A percentile compares a stretch with the other conserved stretches of the same genome.
These are phyloP conservation scores for Aspergillus novofumigatus DNA, from an alignment of 2,329 filamentous ascomycete genomes.

Conservation along the genomic window DNA sequence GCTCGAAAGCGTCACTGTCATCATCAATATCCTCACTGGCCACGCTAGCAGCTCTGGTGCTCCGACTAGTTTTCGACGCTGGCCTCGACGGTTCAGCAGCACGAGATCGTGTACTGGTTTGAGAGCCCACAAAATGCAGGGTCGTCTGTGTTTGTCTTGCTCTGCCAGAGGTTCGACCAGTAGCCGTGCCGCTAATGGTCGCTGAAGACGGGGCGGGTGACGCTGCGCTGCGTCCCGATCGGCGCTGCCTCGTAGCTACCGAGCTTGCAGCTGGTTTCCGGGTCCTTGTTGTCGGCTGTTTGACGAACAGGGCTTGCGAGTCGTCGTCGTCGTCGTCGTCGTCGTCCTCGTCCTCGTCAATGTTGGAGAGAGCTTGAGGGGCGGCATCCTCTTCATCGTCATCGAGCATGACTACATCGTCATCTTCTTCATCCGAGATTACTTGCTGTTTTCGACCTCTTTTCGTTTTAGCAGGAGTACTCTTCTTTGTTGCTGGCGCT, in stretches of 20 bases:
- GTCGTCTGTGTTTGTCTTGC: slow-evolving; percentile 36
- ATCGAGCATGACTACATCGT: slow-evolving; percentile 40
- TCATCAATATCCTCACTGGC: slow-evolving; percentile 41
- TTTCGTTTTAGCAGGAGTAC: slow-evolving; percentile 14
- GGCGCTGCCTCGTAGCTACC: slow-evolving; percentile 19
- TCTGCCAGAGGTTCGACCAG: slow-evolving; percentile 22
- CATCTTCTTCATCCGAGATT: slow-evolving; percentile 38
- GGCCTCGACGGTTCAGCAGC: slow-evolving; percentile 5
- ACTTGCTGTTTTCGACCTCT: slow-evolving; percentile 27
- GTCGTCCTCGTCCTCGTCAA: slow-evolving; percentile 28
- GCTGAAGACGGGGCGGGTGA: slow-evolving; percentile 33
- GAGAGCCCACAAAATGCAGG: slow-evolving; percentile 39
- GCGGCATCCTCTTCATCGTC: slow-evolving; percentile 26
- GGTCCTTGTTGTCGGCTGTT: slow-evolving; percentile 28
- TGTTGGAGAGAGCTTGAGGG: slow-evolving; percentile 24
- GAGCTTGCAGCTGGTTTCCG: slow-evolving; percentile 20
- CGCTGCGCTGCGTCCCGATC: slow-evolving; percentile 23
- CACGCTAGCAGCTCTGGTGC: slow-evolving; percentile 32
- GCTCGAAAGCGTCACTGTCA: slow-evolving; percentile 46
- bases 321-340: slow-evolving; percentile 27
- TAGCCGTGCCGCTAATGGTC: slow-evolving; percentile 24
- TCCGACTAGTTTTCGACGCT: slow-evolving; percentile 25
- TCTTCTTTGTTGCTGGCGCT: slow-evolving; percentile 27
- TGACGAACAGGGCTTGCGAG: slow-evolving; percentile 41
- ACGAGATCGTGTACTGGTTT: slow-evolving; percentile 26